Conservation (phyloP, 2,329 filamentous ascomycete species). For the Penicillium sp. region DNA sequence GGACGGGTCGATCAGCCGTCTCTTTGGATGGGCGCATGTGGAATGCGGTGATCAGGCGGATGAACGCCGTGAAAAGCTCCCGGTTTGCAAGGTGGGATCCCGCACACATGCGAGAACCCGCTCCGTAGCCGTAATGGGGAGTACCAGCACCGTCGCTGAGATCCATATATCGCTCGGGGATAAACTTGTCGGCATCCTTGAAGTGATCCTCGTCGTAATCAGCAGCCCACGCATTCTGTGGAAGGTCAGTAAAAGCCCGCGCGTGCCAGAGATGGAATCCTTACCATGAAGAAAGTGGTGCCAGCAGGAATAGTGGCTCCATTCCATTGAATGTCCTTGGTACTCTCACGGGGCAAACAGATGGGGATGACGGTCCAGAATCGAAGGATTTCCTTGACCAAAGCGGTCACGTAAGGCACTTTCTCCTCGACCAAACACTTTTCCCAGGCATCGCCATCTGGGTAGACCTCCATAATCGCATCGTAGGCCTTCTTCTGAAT, state of each 20-base stretch:
- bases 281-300: constrained; percentile 76
- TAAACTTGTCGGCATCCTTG: constrained; percentile 62
- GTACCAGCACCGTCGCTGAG: constrained; percentile 55
- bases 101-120: constrained; percentile 65
- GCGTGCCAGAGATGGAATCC: constrained; percentile 1
- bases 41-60: constrained; percentile 62
- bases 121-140: constrained; percentile 64
- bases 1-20: constrained; percentile 51
- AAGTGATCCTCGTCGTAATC: constrained; percentile 73
- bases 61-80: constrained; percentile 62
- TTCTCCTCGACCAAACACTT: constrained; percentile 73
- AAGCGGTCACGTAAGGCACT: constrained; percentile 72
- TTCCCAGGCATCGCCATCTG: constrained; percentile 74
- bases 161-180: constrained; percentile 70
- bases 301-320: constrained; percentile 69
- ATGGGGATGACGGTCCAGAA: constrained; percentile 82
- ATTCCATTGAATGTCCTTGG: constrained; percentile 72
- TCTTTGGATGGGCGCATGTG: constrained; percentile 54
- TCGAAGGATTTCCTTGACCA: constrained; percentile 76
- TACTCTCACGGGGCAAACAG: constrained; percentile 70
- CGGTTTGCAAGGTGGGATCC: constrained; percentile 66
- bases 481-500: constrained; percentile 70
- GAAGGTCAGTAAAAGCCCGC: not conserved
- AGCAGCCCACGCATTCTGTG: constrained; percentile 70
- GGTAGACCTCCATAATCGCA: constrained; percentile 72